Evolutionary conservation across 108 stramenopile species (phyloP).

Genomic region (Licmophora abbreviata): DNA sequence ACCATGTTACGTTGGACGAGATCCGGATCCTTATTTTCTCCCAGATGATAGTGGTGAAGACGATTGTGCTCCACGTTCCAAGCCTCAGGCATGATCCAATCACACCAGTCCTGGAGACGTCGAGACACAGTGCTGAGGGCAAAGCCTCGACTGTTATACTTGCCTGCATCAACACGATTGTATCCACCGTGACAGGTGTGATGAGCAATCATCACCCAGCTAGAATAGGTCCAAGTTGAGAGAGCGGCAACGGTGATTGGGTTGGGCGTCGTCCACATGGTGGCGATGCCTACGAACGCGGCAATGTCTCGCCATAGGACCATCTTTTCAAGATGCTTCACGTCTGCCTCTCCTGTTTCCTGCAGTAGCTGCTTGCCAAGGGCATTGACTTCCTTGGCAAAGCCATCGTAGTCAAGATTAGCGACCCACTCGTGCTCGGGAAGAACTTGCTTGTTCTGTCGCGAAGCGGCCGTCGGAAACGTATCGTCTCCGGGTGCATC

Average conservation of each 20-base stretch:
- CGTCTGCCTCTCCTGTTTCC: conserved; percentile 34
- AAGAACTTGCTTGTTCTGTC: not conserved
- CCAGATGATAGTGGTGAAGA: conserved; percentile 60
- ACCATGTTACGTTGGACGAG: conserved; percentile 62
- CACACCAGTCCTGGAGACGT: conserved; percentile 63
- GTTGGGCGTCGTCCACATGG: conserved; percentile 43
- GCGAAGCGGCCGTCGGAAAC: too few relatives aligned
- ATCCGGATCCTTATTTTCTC: conserved; percentile 56
- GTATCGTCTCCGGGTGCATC: too few relatives aligned
- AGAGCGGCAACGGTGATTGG: conserved; percentile 46
- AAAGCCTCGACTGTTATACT: conserved; percentile 55
- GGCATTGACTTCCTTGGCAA: conserved; percentile 38
- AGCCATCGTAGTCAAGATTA: conserved; percentile 47
- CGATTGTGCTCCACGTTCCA: conserved; percentile 75
- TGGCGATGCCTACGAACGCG: conserved; percentile 16
- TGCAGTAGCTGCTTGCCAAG: conserved; percentile 34
- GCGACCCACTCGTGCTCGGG: conserved; percentile 38
- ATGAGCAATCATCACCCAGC: conserved; percentile 77
- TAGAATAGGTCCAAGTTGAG: conserved; percentile 45
- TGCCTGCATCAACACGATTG: conserved; percentile 46
- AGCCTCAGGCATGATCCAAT: conserved; percentile 80
- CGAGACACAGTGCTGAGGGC: conserved; percentile 42
- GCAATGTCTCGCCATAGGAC: conserved; percentile 39
- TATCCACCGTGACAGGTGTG: conserved; percentile 76
- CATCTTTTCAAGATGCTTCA: conserved; percentile 49